A percentile compares a stretch with the other conserved stretches of the same genome.
Conservation (phyloP, 257 asterid genomes). For the Petunia axillaris region DNA sequence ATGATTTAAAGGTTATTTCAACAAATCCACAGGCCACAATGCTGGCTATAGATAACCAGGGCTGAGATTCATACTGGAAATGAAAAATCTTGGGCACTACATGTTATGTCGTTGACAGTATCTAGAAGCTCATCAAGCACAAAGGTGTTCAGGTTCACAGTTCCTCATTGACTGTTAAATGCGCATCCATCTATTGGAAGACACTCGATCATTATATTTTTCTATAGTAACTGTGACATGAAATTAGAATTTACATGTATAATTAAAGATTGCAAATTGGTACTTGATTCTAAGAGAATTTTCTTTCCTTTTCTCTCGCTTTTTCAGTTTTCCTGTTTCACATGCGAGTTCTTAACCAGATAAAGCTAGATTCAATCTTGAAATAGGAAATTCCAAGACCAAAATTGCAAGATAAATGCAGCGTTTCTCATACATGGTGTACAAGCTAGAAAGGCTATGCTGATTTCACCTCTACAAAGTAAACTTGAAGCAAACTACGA, state of each 20-base stretch:
- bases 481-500: background rate
- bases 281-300: background rate
- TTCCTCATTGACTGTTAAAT: background rate
- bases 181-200: background rate
- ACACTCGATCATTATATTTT: background rate
- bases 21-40: constrained; percentile 69
- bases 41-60: constrained; percentile 68
- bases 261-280: background rate
- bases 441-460: constrained; percentile 9
- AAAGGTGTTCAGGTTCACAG: constrained; percentile 93
- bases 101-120: constrained; percentile 80
- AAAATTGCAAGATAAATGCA: background rate
- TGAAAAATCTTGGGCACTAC: constrained; percentile 83
- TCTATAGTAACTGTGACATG: background rate
- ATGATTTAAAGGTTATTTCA: constrained; percentile 87
- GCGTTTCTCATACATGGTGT: background rate
- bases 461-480: constrained; percentile 1
- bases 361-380: background rate
- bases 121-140: constrained; percentile 82
- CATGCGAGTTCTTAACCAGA: background rate
- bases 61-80: constrained; percentile 67
- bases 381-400: background rate
- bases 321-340: background rate
- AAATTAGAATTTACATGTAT: background rate
- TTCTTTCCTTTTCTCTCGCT: background rate